phyloP scores from a whole-genome alignment of 2,329 filamentous ascomycete species.

The Fusarium multiceps region DNA sequence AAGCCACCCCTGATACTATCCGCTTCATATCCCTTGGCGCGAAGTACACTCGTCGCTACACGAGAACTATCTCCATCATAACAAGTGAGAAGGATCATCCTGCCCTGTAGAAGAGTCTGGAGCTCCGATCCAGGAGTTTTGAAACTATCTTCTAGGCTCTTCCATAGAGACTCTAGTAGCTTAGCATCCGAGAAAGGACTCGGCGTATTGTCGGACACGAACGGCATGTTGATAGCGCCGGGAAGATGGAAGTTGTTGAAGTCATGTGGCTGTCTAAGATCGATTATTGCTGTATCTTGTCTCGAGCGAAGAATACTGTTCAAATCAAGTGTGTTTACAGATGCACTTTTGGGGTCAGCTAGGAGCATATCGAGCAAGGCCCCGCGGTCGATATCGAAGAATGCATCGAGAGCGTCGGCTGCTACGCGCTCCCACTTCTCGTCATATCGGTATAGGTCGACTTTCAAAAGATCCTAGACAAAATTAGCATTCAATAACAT shows the following conservation, averaged over 20 bases:
- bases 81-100: constrained; percentile 60
- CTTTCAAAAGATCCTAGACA: constrained; percentile 38
- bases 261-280: constrained; percentile 57
- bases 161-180: constrained; percentile 60
- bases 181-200: constrained; percentile 60
- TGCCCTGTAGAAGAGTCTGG: constrained; percentile 42
- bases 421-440: constrained; percentile 44
- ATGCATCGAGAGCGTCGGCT: constrained; percentile 19
- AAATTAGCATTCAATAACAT: not conserved
- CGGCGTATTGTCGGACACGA: constrained; percentile 50
- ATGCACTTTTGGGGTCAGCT: constrained; percentile 5
- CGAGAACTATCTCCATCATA: constrained; percentile 66
- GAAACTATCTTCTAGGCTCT: constrained; percentile 58
- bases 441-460: constrained; percentile 44
- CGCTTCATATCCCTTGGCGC: constrained; percentile 61
- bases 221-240: constrained; percentile 57
- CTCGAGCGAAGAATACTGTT: constrained; percentile 24
- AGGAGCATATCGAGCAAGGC: constrained; percentile 27
- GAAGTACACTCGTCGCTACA: constrained; percentile 64
- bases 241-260: constrained; percentile 58
- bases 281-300: constrained; percentile 54
- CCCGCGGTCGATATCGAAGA: constrained; percentile 29
- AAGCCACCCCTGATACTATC: constrained; percentile 59
- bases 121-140: constrained; percentile 40
- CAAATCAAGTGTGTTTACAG: not conserved